These are phyloP conservation scores for Moniliella sp. DNA, from an alignment of 1,284 basidiomycete genomes.

Conservation along the genomic window DNA sequence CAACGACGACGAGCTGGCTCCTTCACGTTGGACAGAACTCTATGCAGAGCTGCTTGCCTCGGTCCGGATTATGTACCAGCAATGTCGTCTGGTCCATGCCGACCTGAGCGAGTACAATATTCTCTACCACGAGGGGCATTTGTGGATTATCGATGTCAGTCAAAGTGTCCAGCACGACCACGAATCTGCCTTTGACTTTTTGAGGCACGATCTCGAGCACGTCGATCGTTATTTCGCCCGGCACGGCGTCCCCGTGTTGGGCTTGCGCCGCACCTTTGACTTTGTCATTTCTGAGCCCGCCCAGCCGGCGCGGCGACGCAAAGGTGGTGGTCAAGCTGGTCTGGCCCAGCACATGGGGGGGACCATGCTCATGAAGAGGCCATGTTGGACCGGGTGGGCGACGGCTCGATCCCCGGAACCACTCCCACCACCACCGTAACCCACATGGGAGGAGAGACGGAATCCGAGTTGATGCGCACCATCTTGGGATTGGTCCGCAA, in stretches of 20 bases:
- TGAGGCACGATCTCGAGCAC: constrained; percentile 75
- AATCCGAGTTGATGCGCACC: no score
- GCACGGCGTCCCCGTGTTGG: constrained; percentile 54
- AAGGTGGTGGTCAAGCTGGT: background rate
- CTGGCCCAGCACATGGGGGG: background rate
- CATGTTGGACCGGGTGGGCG: background rate
- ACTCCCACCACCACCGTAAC: no score
- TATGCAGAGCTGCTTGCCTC: constrained; percentile 63
- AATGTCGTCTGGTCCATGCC: constrained; percentile 83
- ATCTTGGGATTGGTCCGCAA: no score
- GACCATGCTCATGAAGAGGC: background rate
- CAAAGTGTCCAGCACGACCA: constrained; percentile 98
- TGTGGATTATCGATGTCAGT: constrained; percentile 92
- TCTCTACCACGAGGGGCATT: constrained; percentile 46
- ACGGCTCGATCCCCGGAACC: no score
- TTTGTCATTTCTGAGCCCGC: constrained; percentile 10
- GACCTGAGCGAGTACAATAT: constrained; percentile 98
- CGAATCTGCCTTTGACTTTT: constrained; percentile 63
- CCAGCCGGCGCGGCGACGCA: constrained; percentile 2
- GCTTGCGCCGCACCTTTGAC: constrained; percentile 63
- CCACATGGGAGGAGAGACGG: no score
- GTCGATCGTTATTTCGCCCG: constrained; percentile 69
- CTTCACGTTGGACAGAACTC: constrained; percentile 36
- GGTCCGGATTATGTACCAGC: constrained; percentile 64
- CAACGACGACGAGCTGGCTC: constrained; percentile 1